phyloP scores from a whole-genome alignment of 1,139 yeast species.

The Diutina mesorugosa region DNA sequence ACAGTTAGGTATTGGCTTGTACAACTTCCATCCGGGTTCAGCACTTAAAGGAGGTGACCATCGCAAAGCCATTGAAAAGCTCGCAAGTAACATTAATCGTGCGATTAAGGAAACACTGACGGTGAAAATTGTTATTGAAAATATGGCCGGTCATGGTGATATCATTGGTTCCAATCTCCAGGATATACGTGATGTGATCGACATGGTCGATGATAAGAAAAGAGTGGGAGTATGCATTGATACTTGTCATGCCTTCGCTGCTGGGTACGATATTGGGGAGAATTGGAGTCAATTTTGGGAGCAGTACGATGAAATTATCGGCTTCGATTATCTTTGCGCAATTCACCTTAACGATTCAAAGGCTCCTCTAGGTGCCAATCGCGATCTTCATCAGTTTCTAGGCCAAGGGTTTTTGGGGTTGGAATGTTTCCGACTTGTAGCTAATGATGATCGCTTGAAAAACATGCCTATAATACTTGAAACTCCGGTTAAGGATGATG shows the following conservation, averaged over 20 bases:
- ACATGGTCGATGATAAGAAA: conserved; percentile 57
- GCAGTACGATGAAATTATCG: conserved; percentile 60
- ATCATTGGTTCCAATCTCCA: conserved; percentile 73
- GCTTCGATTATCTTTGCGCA: conserved; percentile 62
- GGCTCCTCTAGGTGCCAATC: conserved; percentile 80
- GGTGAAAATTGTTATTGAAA: conserved; percentile 84
- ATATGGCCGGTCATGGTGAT: conserved; percentile 97
- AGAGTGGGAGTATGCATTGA: conserved; percentile 92
- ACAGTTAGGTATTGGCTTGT: conserved; percentile 65
- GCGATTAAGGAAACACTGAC: conserved; percentile 63
- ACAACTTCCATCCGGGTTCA: conserved; percentile 95
- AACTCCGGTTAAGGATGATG: conserved; percentile 60
- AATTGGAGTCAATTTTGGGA: conserved; percentile 59
- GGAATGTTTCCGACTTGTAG: conserved; percentile 66
- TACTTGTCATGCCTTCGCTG: conserved; percentile 92
- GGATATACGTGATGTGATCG: conserved; percentile 67
- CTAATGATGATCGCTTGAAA: conserved; percentile 51
- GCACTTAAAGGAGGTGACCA: conserved; percentile 58
- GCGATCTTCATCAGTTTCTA: conserved; percentile 82
- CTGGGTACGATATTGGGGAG: conserved; percentile 79
- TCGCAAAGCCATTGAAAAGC: conserved; percentile 42
- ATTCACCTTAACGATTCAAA: conserved; percentile 90
- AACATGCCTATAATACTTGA: conserved; percentile 78
- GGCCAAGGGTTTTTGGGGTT: conserved; percentile 87
- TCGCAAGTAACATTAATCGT: conserved; percentile 68